Percentiles rank a stretch among this genome's conserved stretches.
These are phyloP conservation scores for Russula foetens DNA, from an alignment of 768 basidiomycete species.

Conservation along the genomic window DNA sequence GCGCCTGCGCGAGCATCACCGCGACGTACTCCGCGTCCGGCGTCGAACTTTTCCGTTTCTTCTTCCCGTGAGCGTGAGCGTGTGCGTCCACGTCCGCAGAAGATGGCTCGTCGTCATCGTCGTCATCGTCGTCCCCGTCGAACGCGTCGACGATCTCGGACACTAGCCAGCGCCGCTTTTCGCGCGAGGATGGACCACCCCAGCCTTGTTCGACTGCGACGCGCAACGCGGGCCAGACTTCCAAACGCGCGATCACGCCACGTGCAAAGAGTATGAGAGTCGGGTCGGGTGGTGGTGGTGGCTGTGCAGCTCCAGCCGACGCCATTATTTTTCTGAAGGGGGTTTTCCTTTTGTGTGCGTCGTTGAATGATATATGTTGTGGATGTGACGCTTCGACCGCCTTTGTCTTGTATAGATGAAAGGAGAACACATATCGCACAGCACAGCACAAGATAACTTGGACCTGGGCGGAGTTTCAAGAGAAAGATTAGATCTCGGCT, in stretches of 20 bases:
- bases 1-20: conserved; percentile 71
- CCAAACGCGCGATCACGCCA: conserved; percentile 74
- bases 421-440: no score
- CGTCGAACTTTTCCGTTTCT: neutral
- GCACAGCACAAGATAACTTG: neutral
- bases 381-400: neutral
- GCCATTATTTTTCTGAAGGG: neutral
- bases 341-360: neutral
- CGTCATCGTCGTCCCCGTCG: conserved; percentile 34
- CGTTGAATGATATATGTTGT: neutral
- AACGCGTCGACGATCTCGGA: conserved; percentile 75
- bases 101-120: neutral
- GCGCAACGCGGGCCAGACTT: conserved; percentile 78
- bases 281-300: conserved; percentile 31
- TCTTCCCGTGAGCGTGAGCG: no score
- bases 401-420: no score
- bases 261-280: conserved; percentile 72
- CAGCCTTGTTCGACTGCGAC: conserved; percentile 80
- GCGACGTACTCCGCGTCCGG: conserved; percentile 75
- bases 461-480: neutral
- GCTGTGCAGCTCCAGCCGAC: conserved; percentile 14
- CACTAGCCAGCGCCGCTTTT: conserved; percentile 82
- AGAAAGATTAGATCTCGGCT: neutral
- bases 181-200: conserved; percentile 67
- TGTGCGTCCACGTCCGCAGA: no score